Base-by-base conservation (phyloP, 345 rosid species). In the Triadica sebifera region DNA sequence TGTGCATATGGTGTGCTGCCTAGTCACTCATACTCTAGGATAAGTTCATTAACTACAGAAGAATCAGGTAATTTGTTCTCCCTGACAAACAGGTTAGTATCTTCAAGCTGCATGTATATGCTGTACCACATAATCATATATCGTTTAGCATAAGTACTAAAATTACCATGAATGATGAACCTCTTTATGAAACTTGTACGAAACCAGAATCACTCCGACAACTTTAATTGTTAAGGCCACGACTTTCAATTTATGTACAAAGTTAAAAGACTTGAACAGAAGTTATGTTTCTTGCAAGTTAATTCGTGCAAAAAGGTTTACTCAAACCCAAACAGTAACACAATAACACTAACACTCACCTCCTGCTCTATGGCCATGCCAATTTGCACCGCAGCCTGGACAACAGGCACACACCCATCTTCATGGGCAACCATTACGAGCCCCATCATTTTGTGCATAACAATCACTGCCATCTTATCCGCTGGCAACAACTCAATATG, bases 381-480 rank as follows among this genome's bases (percentile, higher is more conserved):
- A 70, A 94, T 88, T 47, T 89, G 86, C 8, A 89, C 86, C 41
- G 97, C 97, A 71, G 95, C 98, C 78, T 92, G 93, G 75, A 91
- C 92, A 81, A 94, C 90, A 69, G 80, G 89, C 39, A 92, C 87
- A 81, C 87, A 92, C 29, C 95, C 91, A 73, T 86, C 87, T 65
- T 84, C 88, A 59, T 84, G 86, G 2, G 84, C 90, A 3, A 85
- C 84, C 97, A 89, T 91, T 71, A 91, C 69, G 83, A 94, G 74
- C 41, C 84, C 90, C 95, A 94, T 87, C 91, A 92, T 88, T 87
- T 92, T 94, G 70, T 94, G 95, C 98, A 94, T 94, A 57, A 90
- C 90, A 77, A 94, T 91, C 55, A 94, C 83, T 1, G 97, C 97
- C 95, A 94, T 91, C 80, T 92, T 94, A 79, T 94, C 97, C 6